phyloP scores from a whole-genome alignment of 2,329 filamentous ascomycete genomes.

The Westerdykella ornata region DNA sequence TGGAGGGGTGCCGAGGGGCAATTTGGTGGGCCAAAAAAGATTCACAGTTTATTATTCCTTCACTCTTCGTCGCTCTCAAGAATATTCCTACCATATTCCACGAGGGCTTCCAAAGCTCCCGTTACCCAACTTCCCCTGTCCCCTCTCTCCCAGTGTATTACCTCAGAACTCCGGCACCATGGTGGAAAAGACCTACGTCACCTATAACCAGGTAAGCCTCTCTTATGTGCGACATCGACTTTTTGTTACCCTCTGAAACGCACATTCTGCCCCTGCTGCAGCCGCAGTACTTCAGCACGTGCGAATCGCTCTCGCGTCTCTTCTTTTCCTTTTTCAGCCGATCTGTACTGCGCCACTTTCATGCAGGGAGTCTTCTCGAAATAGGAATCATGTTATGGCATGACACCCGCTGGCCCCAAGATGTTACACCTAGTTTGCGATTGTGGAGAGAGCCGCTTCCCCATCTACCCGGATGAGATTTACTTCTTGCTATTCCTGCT shows the following conservation, averaged over 20 bases:
- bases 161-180: constrained; percentile 19
- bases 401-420: not conserved
- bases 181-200: constrained; percentile 40
- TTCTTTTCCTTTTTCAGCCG: constrained; percentile 1
- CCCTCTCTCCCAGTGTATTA: not conserved
- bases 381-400: not conserved
- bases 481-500: not conserved
- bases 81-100: too few species aligned
- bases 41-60: too few species aligned
- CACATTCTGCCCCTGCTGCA: not conserved
- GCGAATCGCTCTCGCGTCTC: constrained; percentile 5
- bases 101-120: too few species aligned
- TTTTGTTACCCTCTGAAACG: not conserved
- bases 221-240: constrained; percentile 2
- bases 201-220: constrained; percentile 39
- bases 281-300: constrained; percentile 1
- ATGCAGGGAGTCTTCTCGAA: not conserved
- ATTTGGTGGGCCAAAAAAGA: too few species aligned
- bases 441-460: not conserved
- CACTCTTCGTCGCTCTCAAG: too few species aligned
- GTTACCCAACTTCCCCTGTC: not conserved
- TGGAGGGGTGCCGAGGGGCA: too few species aligned
- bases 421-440: not conserved
- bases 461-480: not conserved
- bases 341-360: not conserved